A percentile compares a stretch with the other conserved stretches of the same genome.
These are phyloP conservation scores for Pseudogymnoascus sp. DNA, from an alignment of 2,329 filamentous ascomycete genomes.

Conservation along the genomic window DNA sequence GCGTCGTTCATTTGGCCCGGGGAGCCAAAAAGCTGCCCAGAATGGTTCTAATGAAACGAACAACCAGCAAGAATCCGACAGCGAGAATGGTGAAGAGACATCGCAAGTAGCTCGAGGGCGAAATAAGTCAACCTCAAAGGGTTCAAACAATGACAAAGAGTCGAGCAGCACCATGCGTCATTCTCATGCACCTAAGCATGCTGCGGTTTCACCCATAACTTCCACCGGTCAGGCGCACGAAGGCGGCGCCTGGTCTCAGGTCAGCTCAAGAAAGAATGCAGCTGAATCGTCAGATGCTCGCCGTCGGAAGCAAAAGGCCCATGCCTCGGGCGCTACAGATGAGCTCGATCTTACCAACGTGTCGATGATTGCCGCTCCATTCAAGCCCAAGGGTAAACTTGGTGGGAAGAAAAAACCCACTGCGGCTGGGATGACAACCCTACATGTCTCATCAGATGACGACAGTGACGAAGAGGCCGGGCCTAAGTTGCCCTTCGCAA, in stretches of 20 bases:
- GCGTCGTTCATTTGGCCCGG: slow-evolving; percentile 60
- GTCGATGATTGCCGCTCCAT: slow-evolving; percentile 24
- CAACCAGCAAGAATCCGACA: slow-evolving; percentile 44
- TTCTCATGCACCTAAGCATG: neutral
- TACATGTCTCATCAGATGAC: slow-evolving; percentile 21
- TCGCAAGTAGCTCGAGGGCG: neutral
- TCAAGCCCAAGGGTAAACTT: slow-evolving; percentile 19
- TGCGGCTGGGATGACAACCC: slow-evolving; percentile 15
- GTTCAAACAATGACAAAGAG: neutral
- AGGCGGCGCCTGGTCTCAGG: slow-evolving; percentile 29
- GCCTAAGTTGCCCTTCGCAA: slow-evolving; percentile 46
- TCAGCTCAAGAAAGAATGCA: slow-evolving; percentile 17
- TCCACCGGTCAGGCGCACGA: slow-evolving; percentile 15
- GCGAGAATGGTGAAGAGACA: slow-evolving; percentile 28
- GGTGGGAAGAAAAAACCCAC: slow-evolving; percentile 24
- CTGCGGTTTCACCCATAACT: slow-evolving; percentile 3
- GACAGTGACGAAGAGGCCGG: slow-evolving; percentile 39
- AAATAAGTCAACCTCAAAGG: neutral
- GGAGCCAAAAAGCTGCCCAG: slow-evolving; percentile 22
- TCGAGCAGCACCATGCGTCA: neutral
- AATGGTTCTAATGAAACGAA: slow-evolving; percentile 46
- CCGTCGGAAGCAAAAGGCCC: slow-evolving; percentile 26
- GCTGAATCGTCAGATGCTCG: slow-evolving; percentile 24
- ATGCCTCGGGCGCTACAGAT: slow-evolving; percentile 23
- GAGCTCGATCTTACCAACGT: slow-evolving; percentile 26